These are phyloP conservation scores for Neonectria coccinea DNA, from an alignment of 2,329 filamentous ascomycete genomes.

Conservation along the genomic window DNA sequence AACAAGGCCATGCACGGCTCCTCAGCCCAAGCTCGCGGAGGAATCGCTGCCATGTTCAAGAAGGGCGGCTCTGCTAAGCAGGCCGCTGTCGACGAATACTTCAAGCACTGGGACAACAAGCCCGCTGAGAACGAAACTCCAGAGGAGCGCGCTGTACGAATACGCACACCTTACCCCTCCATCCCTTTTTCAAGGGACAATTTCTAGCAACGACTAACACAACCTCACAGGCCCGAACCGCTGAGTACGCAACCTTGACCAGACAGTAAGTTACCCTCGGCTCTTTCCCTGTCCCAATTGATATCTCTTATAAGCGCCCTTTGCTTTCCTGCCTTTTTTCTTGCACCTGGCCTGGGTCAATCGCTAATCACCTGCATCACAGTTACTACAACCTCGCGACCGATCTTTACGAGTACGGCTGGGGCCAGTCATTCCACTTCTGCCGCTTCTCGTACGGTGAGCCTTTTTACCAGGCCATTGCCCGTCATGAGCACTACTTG, in stretches of 20 bases:
- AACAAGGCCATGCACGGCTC: conserved; percentile 86
- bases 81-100: conserved; percentile 89
- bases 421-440: conserved; percentile 98
- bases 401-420: conserved; percentile 96
- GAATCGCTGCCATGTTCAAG: conserved; percentile 84
- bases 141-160: conserved; percentile 79
- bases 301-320: neutral
- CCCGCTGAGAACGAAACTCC: conserved; percentile 81
- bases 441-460: conserved; percentile 91
- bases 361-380: conserved; percentile 36
- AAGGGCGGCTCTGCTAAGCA: conserved; percentile 84
- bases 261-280: conserved; percentile 75
- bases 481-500: conserved; percentile 97
- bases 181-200: conserved; percentile 9
- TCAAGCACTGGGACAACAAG: conserved; percentile 97
- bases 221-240: conserved; percentile 74
- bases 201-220: conserved; percentile 34
- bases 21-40: conserved; percentile 76
- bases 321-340: neutral
- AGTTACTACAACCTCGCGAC: conserved; percentile 98
- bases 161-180: conserved; percentile 30
- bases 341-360: neutral
- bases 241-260: conserved; percentile 92
- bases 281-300: conserved; percentile 11
- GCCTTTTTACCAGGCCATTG: conserved; percentile 89